Evolutionary conservation across 257 asterid species (phyloP).

Genomic region (Gardenia jasminoides): DNA sequence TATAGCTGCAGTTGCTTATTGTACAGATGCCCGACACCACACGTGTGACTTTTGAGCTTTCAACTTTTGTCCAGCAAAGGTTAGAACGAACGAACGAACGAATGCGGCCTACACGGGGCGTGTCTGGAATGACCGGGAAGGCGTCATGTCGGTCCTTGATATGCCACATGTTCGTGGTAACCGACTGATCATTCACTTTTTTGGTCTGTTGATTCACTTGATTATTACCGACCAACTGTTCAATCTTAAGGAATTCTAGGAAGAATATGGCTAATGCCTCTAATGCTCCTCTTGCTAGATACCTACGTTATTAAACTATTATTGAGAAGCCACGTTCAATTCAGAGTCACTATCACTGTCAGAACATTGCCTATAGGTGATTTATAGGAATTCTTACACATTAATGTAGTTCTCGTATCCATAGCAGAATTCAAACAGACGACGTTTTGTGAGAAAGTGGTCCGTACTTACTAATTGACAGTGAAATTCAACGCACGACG

Average conservation of each 20-base stretch:
- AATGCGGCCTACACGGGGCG: constrained; percentile 16
- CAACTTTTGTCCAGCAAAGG: neutral
- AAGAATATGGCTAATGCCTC: neutral
- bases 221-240: neutral
- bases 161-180: constrained; percentile 18
- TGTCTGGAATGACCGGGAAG: constrained; percentile 15
- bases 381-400: no score
- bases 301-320: neutral
- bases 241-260: neutral
- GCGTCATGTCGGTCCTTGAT: constrained; percentile 16
- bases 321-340: neutral
- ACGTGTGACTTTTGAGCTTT: constrained; percentile 29
- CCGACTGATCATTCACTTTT: constrained; percentile 19
- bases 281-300: neutral
- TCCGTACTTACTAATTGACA: no score
- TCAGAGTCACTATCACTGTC: no score
- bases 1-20: neutral
- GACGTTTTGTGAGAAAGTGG: no score
- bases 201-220: constrained; percentile 40
- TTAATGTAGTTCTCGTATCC: no score
- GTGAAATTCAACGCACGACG: no score
- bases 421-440: no score
- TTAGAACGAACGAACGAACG: constrained; percentile 16
- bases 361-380: no score
- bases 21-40: constrained; percentile 41